Conservation (phyloP, 2,329 filamentous ascomycete species). For the Cordyceps farinosa region DNA sequence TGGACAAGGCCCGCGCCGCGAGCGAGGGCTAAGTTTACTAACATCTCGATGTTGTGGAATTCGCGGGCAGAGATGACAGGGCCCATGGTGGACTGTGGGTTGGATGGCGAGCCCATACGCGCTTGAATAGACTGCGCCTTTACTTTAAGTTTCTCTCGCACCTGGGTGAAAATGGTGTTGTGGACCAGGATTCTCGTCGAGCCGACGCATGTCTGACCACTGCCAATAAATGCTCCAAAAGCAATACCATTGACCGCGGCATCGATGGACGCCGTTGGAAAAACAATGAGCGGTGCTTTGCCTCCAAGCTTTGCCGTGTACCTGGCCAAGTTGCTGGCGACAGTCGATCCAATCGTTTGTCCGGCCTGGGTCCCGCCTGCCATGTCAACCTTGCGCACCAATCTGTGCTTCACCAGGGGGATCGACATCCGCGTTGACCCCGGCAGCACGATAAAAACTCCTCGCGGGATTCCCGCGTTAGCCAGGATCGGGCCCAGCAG, state of each 20-base stretch:
- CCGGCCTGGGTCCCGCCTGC: constrained; percentile 72
- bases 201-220: constrained; percentile 60
- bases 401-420: constrained; percentile 49
- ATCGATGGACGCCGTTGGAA: constrained; percentile 60
- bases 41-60: constrained; percentile 63
- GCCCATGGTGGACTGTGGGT: constrained; percentile 59
- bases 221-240: constrained; percentile 53
- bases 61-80: constrained; percentile 59
- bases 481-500: constrained; percentile 57
- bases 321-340: constrained; percentile 63
- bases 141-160: constrained; percentile 60
- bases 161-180: constrained; percentile 60
- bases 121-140: constrained; percentile 55
- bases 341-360: constrained; percentile 62
- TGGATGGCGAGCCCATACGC: constrained; percentile 55
- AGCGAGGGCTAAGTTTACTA: constrained; percentile 61
- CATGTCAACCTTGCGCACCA: constrained; percentile 66
- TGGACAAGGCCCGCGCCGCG: constrained; percentile 37
- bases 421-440: constrained; percentile 50
- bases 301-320: constrained; percentile 70
- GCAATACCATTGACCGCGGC: constrained; percentile 67
- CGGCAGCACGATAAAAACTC: constrained; percentile 62
- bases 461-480: constrained; percentile 66
- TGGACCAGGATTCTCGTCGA: constrained; percentile 74
- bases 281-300: constrained; percentile 67